Conservation (phyloP, 169 alveolate genomes). For the Cystoisospora suis region DNA sequence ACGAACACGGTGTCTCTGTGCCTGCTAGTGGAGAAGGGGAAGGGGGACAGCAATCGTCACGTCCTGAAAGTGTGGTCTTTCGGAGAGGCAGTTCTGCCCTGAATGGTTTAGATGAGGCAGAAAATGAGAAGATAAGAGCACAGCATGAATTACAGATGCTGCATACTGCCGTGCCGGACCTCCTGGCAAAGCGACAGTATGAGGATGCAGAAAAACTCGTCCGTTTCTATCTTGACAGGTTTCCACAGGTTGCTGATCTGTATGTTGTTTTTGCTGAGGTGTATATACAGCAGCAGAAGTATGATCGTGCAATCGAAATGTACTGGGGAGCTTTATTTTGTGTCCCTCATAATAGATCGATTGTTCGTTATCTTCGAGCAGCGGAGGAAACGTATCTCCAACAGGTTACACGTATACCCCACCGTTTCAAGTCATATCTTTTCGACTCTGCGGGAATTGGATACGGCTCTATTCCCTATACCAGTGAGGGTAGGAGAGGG, state of each 20-base stretch:
- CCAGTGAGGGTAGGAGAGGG: background rate
- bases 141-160: background rate
- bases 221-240: background rate
- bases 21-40: too few species aligned
- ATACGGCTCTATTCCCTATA: background rate
- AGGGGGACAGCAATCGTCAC: too few species aligned
- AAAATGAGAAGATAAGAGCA: background rate
- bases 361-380: background rate
- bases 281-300: background rate
- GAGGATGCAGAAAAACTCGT: constrained; percentile 11
- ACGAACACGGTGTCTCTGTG: too few species aligned
- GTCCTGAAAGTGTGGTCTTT: too few species aligned
- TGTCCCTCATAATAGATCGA: background rate
- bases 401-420: background rate
- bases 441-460: background rate
- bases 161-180: background rate
- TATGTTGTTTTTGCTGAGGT: background rate
- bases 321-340: constrained; percentile 26
- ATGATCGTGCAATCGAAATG: background rate
- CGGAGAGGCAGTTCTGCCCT: too few species aligned
- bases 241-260: background rate
- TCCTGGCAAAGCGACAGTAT: background rate
- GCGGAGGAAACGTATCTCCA: constrained; percentile 8
- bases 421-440: background rate
- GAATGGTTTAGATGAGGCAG: background rate